Evolutionary conservation across 208 protist genomes (phyloP), one percentile per base, ranked within the genome.

Genomic region (Phytomonas sp.): DNA sequence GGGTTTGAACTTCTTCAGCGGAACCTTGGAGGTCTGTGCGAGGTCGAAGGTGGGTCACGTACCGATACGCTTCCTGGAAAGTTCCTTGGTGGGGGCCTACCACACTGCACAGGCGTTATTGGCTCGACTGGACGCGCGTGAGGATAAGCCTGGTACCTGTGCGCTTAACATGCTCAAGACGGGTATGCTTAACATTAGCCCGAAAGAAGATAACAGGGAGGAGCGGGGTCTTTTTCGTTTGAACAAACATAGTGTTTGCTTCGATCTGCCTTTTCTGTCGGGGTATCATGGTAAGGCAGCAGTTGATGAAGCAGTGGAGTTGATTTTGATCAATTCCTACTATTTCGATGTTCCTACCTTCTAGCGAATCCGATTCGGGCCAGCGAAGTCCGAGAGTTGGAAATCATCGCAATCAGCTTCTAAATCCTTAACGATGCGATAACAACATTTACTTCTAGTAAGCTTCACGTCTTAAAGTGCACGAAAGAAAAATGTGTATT

Each of bases 1-100:
- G 13, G 89, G 89, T 11, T 79, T 88, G 68, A 80, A 56, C 2
- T 95, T 88, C 70, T 77, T 95, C 30, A 83, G 62, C 23, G 89
- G 76, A 0, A 74, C 82, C 1, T 59, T 85, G 28, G 80, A 84
- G 51, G 67, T 77, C 13, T 71, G 91, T 56, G 82, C 80, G 0
- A 70, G 70, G 53, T 68, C 69, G 28, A 78, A 79, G 53, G 29
- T 91, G 20, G 81, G 84, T 26, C 26, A 75, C 17, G 69, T 84
- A 43, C 81, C 83, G 33, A 70, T 87, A 32, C 75, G 83, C 31
- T 79, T 77, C 32, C 75, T 84, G 23, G 87, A 95, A 61, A 82
- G 82, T 60, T 76, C 82, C n/a, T 82, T 81, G 63, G 77, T 92
- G 1, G 83, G 81, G 17, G 75, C 80, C 9, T 63, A 75, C 31